Evolutionary conservation across 2,329 filamentous ascomycete species (phyloP), one percentile per base, ranked within the genome.

Genomic region (Colletotrichum somersetense): DNA sequence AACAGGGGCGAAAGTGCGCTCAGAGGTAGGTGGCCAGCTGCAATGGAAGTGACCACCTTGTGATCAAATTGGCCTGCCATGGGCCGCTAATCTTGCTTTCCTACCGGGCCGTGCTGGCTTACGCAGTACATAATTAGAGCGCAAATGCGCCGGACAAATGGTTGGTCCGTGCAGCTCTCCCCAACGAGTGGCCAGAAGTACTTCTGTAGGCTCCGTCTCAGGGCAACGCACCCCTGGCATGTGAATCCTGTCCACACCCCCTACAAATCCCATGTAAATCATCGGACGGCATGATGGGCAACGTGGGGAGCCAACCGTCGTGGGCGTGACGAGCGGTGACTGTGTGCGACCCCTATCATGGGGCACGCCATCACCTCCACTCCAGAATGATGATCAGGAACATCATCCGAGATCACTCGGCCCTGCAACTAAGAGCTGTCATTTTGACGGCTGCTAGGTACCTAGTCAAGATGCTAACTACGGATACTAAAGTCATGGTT

Each of bases 221-320:
- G 70, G 69, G 66, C 70, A 65, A 65, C 66, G 30, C 70, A 66
- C 61, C 70, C 70, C 61, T 72, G 70, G 70, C 70, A 70, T 72
- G 70, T 65, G 66, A 70, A 65, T 65, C 59, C 69, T 2, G 33
- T 61, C 44, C 59, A 40, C 58, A 16, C 40, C 40, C 33, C 66
- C 55, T 48, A 55, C 50, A 42, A 44, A 50, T 35, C 68, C 50
- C 50, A 26, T 38, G 35, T 33, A 53, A 59, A 53, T 63, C 65
- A 72, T 68, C 69, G 55, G 65, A 72, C 65, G 58, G 58, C 69
- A 68, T 72, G 65, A 72, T 59, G 65, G 65, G 63, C 69, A 63
- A 66, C 52, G 62, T 55, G 44, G 44, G 16, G 38, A 23, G 55
- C 23, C 33, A 20, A 16, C 33, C 53, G 5, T 40, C 33, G 33